Conservation (phyloP, 2,329 filamentous ascomycete species). For the Zymoseptoria ardabiliae region DNA sequence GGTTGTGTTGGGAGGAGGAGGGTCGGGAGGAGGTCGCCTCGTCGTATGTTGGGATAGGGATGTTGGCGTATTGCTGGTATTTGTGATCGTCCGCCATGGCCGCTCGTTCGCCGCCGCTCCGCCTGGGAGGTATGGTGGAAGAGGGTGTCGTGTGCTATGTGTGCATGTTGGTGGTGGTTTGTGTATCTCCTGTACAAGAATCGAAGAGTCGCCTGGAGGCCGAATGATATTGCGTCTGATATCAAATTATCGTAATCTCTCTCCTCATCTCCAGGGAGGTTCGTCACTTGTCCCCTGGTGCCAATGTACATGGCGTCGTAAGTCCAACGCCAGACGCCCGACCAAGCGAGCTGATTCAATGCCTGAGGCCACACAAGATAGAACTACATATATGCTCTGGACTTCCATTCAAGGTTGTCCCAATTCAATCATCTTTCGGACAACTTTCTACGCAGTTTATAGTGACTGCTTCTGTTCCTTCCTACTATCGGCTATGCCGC, state of each 20-base stretch:
- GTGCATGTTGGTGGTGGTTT: not conserved
- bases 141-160: not conserved
- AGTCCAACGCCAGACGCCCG: not conserved
- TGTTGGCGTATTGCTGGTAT: conserved; percentile 20
- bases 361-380: too few relatives aligned
- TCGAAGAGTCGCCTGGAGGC: not conserved
- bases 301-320: not conserved
- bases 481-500: too few relatives aligned
- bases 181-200: not conserved
- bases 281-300: not conserved
- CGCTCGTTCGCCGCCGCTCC: not conserved
- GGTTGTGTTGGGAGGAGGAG: conserved; percentile 38
- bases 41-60: conserved; percentile 77
- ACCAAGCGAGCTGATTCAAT: too few relatives aligned
- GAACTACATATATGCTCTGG: too few relatives aligned
- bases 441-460: too few relatives aligned
- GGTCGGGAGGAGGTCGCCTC: conserved; percentile 62
- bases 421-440: too few relatives aligned
- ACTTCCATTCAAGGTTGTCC: too few relatives aligned
- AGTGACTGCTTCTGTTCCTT: too few relatives aligned
- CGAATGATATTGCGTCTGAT: not conserved
- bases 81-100: conserved; percentile 16
- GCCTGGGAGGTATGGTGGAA: not conserved
- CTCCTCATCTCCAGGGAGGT: not conserved
- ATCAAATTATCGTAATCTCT: too few relatives aligned